Base-by-base conservation (phyloP, 352 stramenopile genomes). In the Phytopythium sindhum region DNA sequence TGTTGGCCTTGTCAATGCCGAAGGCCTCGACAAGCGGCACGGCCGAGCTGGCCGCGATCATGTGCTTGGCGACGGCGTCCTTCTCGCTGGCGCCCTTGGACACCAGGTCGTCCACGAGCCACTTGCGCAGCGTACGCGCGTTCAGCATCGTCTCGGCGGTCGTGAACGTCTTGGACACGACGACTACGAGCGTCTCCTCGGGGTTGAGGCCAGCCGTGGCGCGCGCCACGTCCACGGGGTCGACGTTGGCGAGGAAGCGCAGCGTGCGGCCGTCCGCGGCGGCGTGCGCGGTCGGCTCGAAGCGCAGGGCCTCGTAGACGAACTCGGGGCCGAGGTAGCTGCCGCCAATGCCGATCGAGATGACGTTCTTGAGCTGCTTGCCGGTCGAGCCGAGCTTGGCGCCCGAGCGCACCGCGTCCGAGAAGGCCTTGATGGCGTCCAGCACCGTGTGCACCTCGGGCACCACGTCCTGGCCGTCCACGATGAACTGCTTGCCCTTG, bases 61-160 rank as follows among this genome's bases (percentile, higher is more conserved):
- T 91, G 79, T 99, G 96, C 74, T 97, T 97, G 56, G 73, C 72
- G 2, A 98, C 91, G 39, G 98, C 94, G 45, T 97, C 89, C 9
- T 80, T 81, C 58, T 97, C 83, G 39, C 63, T 76, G 44, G 78
- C 74, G 24, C 81, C 84, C 74, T 98, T 96, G 39, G 86, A 80
- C 55, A 76, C 75, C 37, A 98, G 96, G 58, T 95, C 94, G 21
- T 97, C 78, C 24, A 98, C 74, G 33, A 99, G 80, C 96, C 97
- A 99, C 69, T 97, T 89, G 67, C 95, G 92, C 53, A 98, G 79
- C 42, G 95, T 98, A 60, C 93, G 84, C 28, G 97, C 97, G 74
- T 99, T 99, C 26, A 99, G 88, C 97, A 99, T 99, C 35, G 97
- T 99, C 81, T 99, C 98, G 21, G 97, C 95, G 9, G 97, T 99